Conservation (phyloP, 495 filamentous ascomycete species). For the Bathelium albidoporum region DNA sequence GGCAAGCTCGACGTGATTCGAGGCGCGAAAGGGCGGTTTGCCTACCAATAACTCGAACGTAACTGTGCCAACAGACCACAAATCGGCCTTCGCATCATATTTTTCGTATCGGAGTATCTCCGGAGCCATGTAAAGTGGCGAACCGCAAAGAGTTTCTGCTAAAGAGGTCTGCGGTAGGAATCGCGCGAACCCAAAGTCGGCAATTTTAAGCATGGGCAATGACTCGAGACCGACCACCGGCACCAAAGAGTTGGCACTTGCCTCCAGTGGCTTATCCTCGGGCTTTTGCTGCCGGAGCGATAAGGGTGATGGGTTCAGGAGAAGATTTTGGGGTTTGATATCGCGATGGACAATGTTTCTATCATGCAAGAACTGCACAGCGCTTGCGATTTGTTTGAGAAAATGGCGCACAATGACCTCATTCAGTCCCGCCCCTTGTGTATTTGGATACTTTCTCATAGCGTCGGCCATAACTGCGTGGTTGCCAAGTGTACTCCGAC, state of each 20-base stretch:
- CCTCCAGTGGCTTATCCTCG: conserved; percentile 46
- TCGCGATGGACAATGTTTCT: conserved; percentile 89
- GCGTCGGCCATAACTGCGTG: conserved; percentile 74
- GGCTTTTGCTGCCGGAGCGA: conserved; percentile 43
- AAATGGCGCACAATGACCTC: conserved; percentile 94
- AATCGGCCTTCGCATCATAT: conserved; percentile 91
- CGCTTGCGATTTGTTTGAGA: conserved; percentile 87
- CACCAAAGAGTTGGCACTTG: conserved; percentile 65
- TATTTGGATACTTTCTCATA: conserved; percentile 82
- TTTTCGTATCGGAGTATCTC: conserved; percentile 96
- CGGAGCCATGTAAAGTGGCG: conserved; percentile 97
- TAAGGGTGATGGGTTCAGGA: conserved; percentile 73
- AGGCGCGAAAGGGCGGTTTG: conserved; percentile 79
- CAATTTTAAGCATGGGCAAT: conserved; percentile 90
- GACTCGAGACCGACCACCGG: conserved; percentile 74
- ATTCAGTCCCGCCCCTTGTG: conserved; percentile 68
- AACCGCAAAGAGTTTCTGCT: conserved; percentile 92
- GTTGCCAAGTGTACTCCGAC: conserved; percentile 62
- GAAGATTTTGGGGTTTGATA: conserved; percentile 92
- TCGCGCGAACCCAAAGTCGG: conserved; percentile 94
- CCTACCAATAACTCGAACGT: conserved; percentile 90
- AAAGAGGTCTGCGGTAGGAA: conserved; percentile 79
- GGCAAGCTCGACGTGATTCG: conserved; percentile 88
- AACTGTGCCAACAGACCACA: conserved; percentile 96
- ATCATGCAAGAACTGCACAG: conserved; percentile 74